Evolutionary conservation across 2,329 filamentous ascomycete species (phyloP).

Genomic region (Didymosphaeria variabile): DNA sequence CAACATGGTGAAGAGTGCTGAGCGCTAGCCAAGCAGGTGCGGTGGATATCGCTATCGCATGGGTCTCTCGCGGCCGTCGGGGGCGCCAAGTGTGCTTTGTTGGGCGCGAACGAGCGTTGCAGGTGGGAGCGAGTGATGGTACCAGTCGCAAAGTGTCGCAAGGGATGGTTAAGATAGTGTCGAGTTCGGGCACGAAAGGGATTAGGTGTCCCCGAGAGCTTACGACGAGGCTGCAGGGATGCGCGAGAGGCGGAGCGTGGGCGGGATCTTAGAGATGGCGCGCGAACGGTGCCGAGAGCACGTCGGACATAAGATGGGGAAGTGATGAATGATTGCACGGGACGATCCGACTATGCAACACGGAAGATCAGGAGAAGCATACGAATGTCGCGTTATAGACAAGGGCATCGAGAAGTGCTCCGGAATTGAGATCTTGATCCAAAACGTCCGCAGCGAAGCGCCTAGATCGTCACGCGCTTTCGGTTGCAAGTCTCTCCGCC

Average conservation of each 20-base stretch:
- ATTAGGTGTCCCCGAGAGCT: slow-evolving; percentile 41
- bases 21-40: slow-evolving; percentile 24
- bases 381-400: neutral
- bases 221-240: slow-evolving; percentile 32
- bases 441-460: slow-evolving; percentile 2
- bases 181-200: slow-evolving; percentile 25
- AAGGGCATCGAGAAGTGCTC: neutral
- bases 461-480: slow-evolving; percentile 7
- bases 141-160: slow-evolving; percentile 11
- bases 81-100: neutral
- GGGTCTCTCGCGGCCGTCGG: slow-evolving; percentile 19
- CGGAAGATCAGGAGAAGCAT: neutral
- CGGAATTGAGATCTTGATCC: neutral
- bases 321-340: neutral
- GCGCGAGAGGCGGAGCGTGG: slow-evolving; percentile 12
- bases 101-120: neutral
- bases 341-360: neutral
- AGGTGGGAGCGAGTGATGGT: neutral
- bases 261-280: slow-evolving; percentile 5
- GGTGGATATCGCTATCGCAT: slow-evolving; percentile 47
- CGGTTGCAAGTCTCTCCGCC: slow-evolving; percentile 1
- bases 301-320: slow-evolving; percentile 1
- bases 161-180: slow-evolving; percentile 7
- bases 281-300: slow-evolving; percentile 11
- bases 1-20: slow-evolving; percentile 30